Evolutionary conservation across 1,284 basidiomycete genomes (phyloP), one percentile per base, ranked within the genome.

Genomic region (Cutaneotrichosporon spelunceum): DNA sequence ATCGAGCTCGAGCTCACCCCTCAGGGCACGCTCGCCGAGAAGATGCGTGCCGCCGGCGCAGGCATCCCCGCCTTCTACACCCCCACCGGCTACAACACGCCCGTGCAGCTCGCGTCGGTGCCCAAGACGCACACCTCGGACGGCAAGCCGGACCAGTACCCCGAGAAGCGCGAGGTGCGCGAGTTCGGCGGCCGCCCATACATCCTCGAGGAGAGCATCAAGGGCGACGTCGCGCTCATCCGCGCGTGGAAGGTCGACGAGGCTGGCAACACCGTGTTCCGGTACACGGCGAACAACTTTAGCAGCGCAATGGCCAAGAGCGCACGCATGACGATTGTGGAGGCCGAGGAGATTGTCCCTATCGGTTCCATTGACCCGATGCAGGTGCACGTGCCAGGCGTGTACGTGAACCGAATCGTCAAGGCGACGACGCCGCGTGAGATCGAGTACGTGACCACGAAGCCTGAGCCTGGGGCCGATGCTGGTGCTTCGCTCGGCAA

Each of bases 51-150:
- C 4, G 92, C 92, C 59, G 94, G 90, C 2, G 91, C 92, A 24
- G 95, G 95, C 57, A 94, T 96, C 69, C 95, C 95, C 3, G 94
- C 91, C 8, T 94, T 99, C 82, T 99, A 85, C 81, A 98, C 93
- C 2, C 91, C 93, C 4, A 96, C 93, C 2, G 95, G 93, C 49
- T 89, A 88, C 24, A 56, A 61, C 49, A 66, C 64, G 10, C 59
- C 64, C n/a, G 64, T 66, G 9, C 58, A 66, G 61, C 55, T 54
- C 44, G 64, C 56, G 14, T 48, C 52, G 6, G 60, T 66, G 36
- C 53, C 64, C 26, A 44, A 54, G 42, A 56, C 52, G 50, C 55
- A 93, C 91, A 23, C 88, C 89, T 10, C 84, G 91, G 11, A 90
- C 92, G 67, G 74, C 73, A 30, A 80, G 69, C 63, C 24, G 81